Base-by-base conservation (phyloP, 2,329 filamentous ascomycete species). In the Aspergillus terreus region DNA sequence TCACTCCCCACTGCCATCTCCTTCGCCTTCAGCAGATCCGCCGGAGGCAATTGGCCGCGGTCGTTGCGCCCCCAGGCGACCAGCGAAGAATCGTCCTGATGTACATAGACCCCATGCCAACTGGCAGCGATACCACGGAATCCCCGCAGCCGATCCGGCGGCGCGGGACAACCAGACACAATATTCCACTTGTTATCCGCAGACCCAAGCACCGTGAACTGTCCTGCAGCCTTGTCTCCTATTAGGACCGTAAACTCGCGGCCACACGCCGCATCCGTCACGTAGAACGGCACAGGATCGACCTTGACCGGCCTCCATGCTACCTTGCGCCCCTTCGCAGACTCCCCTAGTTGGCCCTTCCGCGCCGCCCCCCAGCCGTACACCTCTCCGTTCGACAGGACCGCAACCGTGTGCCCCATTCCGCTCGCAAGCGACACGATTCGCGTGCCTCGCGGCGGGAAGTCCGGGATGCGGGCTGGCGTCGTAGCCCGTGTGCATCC, bases 281-380 rank as follows among this genome's bases (percentile, higher is more conserved):
- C 86, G n/a, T 71, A 73, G 67, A 95, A 95, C 4, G 60, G 52
- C 43, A 80, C 61, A 1, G 82, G 68, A 72, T 74, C 71, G 19
- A 95, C 78, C 68, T 77, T 84, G 9, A 81, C 75, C 4, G 90
- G 90, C 14, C 63, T 64, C 71, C 81, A 78, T 2, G 86, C 66
- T 25, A 84, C 69, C 43, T 71, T 74, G 7, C 72, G 66, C 0
- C 50, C 58, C 5, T 73, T 75, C 25, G 73, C 72, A 0, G 80
- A 79, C 40, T 75, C 70, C 1, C 91, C 92, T 1, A 95, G 73
- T 67, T 99, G 92, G 0, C 89, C 89, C 65, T 96, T 94, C 21
- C 90, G 82, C 12, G 88, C 86, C 61, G 84, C 89, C 0, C 94
- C 94, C 92, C 92, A 97, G 2, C 90, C 92, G 66, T 88, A 95